Evolutionary conservation across 2,329 filamentous ascomycete species (phyloP), one percentile per base, ranked within the genome.

Genomic region (Cyphellophora europaea): DNA sequence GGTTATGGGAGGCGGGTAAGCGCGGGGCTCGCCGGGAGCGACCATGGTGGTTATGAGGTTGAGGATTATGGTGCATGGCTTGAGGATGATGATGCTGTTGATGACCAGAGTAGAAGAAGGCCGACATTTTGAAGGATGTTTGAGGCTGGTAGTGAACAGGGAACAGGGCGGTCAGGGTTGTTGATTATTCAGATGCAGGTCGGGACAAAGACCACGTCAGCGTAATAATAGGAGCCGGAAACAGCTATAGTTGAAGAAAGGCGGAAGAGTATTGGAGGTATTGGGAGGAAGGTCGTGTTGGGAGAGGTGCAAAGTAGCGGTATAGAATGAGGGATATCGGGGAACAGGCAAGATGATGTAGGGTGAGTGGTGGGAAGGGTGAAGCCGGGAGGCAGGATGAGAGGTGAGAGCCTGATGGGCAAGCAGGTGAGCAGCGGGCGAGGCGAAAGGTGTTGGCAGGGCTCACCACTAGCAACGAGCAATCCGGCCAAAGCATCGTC

Each of bases 11-110:
- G 34, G 85, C 79, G 27, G 81, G 80, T 51, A 91, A 70, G 52
- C 88, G 77, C 41, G 87, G 83, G 28, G 81, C 83, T 55, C 89
- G 77, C 54, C 89, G 82, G 58, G 83, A 88, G 53, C 89, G 85
- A 53, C 77, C 80, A 60, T 91, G 61, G 44, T 62, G 60, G 44
- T 58, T 62, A 48, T 58, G 59, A 38, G 56, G 53, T 28, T 58
- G 57, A 13, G 50, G 51, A 33, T 48, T 44, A 2, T 47, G 49
- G 33, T 44, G 52, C n/a, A 67, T 65, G 48, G 75, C 69, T 50
- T 71, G 71, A 48, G 72, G 65, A 56, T 77, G 74, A 44, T 54
- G 59, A 17, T 53, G 52, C 30, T 65, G 59, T 38, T 64, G 59
- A 43, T 66, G 64, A 43, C 53, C 50, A 19, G 36, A 42, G 51